phyloP scores from a whole-genome alignment of 257 asterid genomes.

The Capsicum rhomboideum region DNA sequence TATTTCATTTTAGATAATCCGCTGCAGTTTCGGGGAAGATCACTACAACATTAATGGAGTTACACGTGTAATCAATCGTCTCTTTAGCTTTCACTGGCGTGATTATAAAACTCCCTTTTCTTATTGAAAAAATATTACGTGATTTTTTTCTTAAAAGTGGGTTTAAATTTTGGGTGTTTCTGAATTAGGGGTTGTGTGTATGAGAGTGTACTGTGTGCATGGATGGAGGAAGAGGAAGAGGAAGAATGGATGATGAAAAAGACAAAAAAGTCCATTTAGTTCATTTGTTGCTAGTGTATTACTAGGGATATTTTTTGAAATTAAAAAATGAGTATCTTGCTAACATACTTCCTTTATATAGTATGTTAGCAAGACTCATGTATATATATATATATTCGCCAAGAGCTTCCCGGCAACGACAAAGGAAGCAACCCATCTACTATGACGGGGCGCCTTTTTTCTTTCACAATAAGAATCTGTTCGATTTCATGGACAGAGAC shows the following conservation, averaged over 20 bases:
- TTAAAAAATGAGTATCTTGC: background rate
- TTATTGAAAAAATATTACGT: background rate
- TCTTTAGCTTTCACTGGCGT: background rate
- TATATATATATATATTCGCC: too few relatives aligned
- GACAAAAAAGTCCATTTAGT: background rate
- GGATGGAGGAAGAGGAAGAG: background rate
- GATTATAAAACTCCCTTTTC: background rate
- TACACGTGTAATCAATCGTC: background rate
- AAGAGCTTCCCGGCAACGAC: too few relatives aligned
- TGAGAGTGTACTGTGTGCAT: background rate
- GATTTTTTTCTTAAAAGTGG: background rate
- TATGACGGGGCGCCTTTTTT: too few relatives aligned
- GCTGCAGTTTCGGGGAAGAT: background rate
- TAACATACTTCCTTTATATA: too few relatives aligned
- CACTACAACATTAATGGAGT: background rate
- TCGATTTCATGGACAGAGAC: too few relatives aligned
- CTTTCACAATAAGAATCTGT: too few relatives aligned
- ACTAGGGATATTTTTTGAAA: background rate
- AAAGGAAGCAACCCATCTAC: too few relatives aligned
- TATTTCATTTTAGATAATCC: background rate
- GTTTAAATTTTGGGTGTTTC: background rate
- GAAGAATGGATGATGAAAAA: background rate
- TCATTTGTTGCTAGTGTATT: background rate
- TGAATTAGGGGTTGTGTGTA: background rate
- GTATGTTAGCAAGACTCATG: too few relatives aligned